Evolutionary conservation across 495 filamentous ascomycete species (phyloP).

Genomic region (Xylaria flabelliformis): DNA sequence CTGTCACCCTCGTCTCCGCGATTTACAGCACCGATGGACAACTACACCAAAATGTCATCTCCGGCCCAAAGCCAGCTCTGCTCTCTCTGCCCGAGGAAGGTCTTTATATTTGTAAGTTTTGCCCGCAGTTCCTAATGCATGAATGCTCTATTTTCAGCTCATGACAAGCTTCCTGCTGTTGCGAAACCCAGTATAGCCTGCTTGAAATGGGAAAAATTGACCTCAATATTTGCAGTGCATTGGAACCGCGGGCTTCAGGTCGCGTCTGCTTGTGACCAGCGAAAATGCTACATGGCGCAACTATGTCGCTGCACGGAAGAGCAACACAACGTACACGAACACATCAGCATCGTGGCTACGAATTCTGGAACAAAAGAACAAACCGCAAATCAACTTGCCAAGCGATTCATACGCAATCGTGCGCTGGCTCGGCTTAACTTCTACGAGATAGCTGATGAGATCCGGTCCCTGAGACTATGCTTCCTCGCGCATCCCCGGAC

Average conservation of each 20-base stretch:
- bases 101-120: slow-evolving; percentile 24
- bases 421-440: slow-evolving; percentile 29
- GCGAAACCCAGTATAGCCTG: background rate
- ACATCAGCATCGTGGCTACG: background rate
- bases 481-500: slow-evolving; percentile 31
- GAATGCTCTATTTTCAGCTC: background rate
- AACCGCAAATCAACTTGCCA: background rate
- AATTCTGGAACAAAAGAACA: background rate
- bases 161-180: background rate
- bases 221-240: background rate
- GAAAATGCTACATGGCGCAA: slow-evolving; percentile 25
- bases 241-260: slow-evolving; percentile 33
- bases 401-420: slow-evolving; percentile 20
- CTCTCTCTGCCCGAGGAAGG: slow-evolving; percentile 33
- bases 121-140: background rate
- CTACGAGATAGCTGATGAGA: slow-evolving; percentile 27
- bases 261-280: slow-evolving; percentile 29
- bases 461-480: slow-evolving; percentile 14
- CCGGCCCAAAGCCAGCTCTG: background rate
- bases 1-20: slow-evolving; percentile 25
- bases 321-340: background rate
- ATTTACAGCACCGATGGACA: slow-evolving; percentile 20
- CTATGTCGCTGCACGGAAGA: slow-evolving; percentile 27
- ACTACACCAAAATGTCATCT: slow-evolving; percentile 22
- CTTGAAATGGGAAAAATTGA: background rate